phyloP scores from a whole-genome alignment of 768 basidiomycete species.

The Rubroboletus pulcherrimus region DNA sequence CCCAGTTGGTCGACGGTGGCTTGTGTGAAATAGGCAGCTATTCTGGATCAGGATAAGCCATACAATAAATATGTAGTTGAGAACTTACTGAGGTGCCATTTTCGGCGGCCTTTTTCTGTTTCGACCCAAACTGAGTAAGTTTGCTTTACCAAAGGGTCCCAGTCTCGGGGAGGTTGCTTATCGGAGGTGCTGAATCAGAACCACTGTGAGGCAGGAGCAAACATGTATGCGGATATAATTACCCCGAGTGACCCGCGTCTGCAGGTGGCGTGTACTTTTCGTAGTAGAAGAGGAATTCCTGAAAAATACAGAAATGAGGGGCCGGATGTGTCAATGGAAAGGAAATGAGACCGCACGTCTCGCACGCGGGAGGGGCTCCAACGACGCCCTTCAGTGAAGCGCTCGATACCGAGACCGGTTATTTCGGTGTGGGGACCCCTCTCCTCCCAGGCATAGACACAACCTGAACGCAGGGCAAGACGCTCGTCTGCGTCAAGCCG shows the following conservation, averaged over 20 bases:
- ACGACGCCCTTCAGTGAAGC: conserved; percentile 79
- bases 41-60: conserved; percentile 20
- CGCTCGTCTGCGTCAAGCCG: conserved; percentile 78
- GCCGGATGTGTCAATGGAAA: not conserved
- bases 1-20: conserved; percentile 65
- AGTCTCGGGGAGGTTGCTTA: conserved; percentile 53
- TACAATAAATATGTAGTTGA: not conserved
- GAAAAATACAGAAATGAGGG: conserved; percentile 16
- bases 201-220: conserved; percentile 5
- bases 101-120: conserved; percentile 59
- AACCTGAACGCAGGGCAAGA: conserved; percentile 43
- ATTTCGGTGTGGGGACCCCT: conserved; percentile 69
- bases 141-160: conserved; percentile 76
- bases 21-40: conserved; percentile 84
- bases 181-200: conserved; percentile 34
- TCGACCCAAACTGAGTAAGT: conserved; percentile 80
- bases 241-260: conserved; percentile 45
- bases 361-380: conserved; percentile 84
- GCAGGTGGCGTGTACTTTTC: conserved; percentile 59
- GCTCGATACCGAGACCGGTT: conserved; percentile 76
- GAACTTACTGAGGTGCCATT: conserved; percentile 79
- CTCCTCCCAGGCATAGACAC: conserved; percentile 68
- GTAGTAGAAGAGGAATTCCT: conserved; percentile 87
- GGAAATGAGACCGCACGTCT: conserved; percentile 50
- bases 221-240: conserved; percentile 10